Percentiles rank a stretch among this genome's conserved stretches.
Conservation (phyloP, 768 basidiomycete genomes). For the Mycena metata region DNA sequence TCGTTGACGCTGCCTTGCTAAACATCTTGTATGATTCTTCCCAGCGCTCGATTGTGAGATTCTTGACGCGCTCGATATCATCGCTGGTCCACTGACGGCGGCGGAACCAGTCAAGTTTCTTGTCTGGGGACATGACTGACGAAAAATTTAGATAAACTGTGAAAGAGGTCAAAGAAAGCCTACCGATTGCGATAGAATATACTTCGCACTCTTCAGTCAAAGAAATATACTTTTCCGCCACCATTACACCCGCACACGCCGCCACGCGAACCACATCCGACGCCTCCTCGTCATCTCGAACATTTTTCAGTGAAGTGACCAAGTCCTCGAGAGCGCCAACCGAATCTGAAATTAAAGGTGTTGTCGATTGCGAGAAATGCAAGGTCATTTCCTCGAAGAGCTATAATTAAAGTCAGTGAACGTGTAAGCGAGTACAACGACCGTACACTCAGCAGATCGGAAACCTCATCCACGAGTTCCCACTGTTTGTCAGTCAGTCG, state of each 20-base stretch:
- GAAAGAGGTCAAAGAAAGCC: neutral
- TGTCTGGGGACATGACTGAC: neutral
- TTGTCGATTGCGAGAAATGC: neutral
- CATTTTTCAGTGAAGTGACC: neutral
- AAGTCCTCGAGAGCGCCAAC: neutral
- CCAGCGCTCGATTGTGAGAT: neutral
- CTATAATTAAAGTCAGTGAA: too few relatives aligned
- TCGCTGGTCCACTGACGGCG: neutral
- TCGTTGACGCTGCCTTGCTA: neutral
- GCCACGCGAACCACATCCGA: neutral
- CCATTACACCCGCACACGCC: neutral
- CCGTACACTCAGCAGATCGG: neutral
- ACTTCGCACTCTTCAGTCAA: neutral
- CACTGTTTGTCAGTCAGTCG: neutral
- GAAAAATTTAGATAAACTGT: neutral
- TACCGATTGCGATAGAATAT: neutral
- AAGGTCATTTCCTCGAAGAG: neutral
- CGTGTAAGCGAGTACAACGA: neutral
- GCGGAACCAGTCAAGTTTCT: slow-evolving; percentile 2
- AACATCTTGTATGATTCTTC: neutral
- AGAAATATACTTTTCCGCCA: neutral
- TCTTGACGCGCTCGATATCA: neutral
- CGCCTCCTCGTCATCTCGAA: neutral
- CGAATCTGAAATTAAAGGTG: neutral
- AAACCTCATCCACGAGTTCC: neutral